Evolutionary conservation across 768 basidiomycete species (phyloP).

Genomic region (Amanita phalloides): DNA sequence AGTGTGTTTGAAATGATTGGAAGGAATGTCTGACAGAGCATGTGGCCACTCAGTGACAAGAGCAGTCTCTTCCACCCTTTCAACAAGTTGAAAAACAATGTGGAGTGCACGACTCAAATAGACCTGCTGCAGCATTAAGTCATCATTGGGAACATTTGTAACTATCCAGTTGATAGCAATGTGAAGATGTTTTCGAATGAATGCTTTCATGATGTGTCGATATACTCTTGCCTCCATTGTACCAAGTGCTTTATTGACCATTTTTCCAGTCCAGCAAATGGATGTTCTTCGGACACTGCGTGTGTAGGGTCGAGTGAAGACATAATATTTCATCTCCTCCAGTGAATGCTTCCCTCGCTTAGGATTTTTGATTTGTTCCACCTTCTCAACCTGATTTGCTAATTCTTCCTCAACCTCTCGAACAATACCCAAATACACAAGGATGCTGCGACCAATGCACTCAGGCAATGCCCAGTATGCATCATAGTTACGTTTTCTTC

Average conservation of each 20-base stretch:
- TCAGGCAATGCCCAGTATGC: not conserved
- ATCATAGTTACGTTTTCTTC: not conserved
- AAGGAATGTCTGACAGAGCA: not conserved
- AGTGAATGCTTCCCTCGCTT: not conserved
- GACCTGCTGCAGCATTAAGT: not conserved
- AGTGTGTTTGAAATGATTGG: not conserved
- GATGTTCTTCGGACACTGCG: not conserved
- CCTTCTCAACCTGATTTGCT: not conserved
- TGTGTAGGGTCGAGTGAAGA: not conserved
- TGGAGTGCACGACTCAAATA: not conserved
- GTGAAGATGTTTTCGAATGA: not conserved
- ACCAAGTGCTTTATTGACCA: not conserved
- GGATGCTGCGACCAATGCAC: not conserved
- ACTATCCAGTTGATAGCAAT: not conserved
- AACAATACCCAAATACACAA: not conserved
- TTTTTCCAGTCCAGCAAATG: not conserved
- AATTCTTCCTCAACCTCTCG: not conserved
- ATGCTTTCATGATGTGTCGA: not conserved
- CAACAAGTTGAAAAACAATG: not conserved
- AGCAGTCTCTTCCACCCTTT: not conserved
- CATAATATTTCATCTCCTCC: not conserved
- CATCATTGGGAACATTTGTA: not conserved
- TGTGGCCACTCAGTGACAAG: not conserved
- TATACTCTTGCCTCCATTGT: not conserved
- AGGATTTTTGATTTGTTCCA: not conserved